Base-by-base conservation (phyloP, 2,329 filamentous ascomycete genomes). In the Metarhizium robertsii region DNA sequence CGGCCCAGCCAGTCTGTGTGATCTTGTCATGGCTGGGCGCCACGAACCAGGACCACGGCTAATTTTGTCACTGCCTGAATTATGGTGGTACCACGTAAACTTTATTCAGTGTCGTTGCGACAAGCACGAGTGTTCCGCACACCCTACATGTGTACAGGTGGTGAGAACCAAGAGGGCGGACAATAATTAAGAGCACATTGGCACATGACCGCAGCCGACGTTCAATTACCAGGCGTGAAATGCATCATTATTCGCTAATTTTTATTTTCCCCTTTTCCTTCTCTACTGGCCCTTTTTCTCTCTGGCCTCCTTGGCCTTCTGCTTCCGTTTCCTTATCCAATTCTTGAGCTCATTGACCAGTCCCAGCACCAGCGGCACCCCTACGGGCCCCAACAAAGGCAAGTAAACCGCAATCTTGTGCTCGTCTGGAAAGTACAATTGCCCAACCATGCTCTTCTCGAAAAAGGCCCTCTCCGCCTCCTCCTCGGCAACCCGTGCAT, bases 361-460 rank as follows among this genome's bases (percentile, higher is more conserved):
- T 4, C 88, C 87, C 80, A 96, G 88, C 6, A 96, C 69, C 52
- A 99, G 73, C 42, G 94, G 94, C 13, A 97, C 92, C 4, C 89
- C 91, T 45, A 97, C 85, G 0, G 94, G 94, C 0, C 94, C 94
- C 45, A 99, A 73, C 11, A 99, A 74, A 1, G 94, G 94, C 63
- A 99, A 73, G 68, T 99, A 99, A 1, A 99, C 94, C 0, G 94
- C 94, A 29, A 99, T 83, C 71, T 97, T 99, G 71, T 99, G 94
- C 73, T 99, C 94, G 66, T 99, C 94, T 0, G 94, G 94, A 70
- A 99, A 99, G 71, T 97, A 99, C 2, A 97, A 86, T 73, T 97
- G 94, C 0, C 92, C 94, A 13, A 99, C 94, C 94, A 99, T 99
- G 66, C 89, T 95, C 73, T 95, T 95, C 72, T 99, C 94, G 63